These are phyloP conservation scores for Boletus albobrunnescens DNA, from an alignment of 1,284 basidiomycete genomes.

Conservation along the genomic window DNA sequence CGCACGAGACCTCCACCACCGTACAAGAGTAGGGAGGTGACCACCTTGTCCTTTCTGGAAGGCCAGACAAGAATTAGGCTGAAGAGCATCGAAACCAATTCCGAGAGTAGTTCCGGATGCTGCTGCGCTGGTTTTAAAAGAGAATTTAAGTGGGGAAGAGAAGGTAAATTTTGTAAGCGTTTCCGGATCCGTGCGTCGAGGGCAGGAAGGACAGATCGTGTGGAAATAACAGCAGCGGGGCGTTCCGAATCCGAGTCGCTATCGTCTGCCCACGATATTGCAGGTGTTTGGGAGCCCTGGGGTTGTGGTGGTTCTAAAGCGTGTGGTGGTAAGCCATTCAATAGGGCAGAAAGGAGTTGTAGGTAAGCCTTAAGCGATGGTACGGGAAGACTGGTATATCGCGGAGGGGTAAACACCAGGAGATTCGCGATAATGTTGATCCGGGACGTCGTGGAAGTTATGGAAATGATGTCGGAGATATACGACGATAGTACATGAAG, in stretches of 20 bases:
- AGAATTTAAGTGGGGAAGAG: conserved; percentile 47
- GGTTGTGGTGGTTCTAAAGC: conserved; percentile 45
- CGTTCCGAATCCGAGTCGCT: conserved; percentile 32
- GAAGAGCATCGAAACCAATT: conserved; percentile 50
- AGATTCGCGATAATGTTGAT: conserved; percentile 66
- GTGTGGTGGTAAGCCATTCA: conserved; percentile 52
- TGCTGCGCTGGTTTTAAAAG: conserved; percentile 42
- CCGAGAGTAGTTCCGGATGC: conserved; percentile 37
- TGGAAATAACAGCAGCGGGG: conserved; percentile 36
- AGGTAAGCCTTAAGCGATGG: conserved; percentile 54
- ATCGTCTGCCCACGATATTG: conserved; percentile 31
- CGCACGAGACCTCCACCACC: conserved; percentile 62
- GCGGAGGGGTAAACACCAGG: conserved; percentile 53
- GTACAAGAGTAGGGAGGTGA: conserved; percentile 47
- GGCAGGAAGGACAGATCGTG: conserved; percentile 34
- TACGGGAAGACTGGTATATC: conserved; percentile 45
- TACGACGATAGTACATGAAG: conserved; percentile 31
- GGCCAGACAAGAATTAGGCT: conserved; percentile 59
- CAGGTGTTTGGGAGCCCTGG: conserved; percentile 18
- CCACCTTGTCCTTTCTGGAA: conserved; percentile 48
- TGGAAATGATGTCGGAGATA: conserved; percentile 24
- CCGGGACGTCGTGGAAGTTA: conserved; percentile 33
- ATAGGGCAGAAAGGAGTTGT: conserved; percentile 44
- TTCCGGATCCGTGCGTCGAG: conserved; percentile 56
- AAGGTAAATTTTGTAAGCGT: conserved; percentile 49